These are phyloP conservation scores for Geotrichum reessii DNA, from an alignment of 1,139 yeast species.

Conservation along the genomic window DNA sequence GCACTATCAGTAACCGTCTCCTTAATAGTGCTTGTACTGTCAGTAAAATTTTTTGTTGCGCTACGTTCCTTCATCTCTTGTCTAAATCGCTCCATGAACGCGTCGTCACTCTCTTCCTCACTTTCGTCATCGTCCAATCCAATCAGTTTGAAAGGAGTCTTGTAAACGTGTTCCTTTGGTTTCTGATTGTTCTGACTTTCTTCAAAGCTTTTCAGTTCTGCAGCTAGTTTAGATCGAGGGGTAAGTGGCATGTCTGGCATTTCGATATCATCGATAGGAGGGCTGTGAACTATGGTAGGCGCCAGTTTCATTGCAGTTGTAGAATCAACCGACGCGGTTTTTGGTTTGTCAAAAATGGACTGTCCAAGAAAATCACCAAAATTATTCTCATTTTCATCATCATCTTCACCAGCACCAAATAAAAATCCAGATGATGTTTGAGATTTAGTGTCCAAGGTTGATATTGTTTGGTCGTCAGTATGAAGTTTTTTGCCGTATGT, in stretches of 20 bases:
- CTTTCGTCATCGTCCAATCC: conserved; percentile 4
- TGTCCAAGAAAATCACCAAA: background rate
- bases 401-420: background rate
- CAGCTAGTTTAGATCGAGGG: conserved; percentile 7
- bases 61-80: background rate
- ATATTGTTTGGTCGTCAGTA: background rate
- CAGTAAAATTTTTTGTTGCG: background rate
- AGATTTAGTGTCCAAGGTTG: background rate
- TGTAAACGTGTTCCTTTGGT: background rate
- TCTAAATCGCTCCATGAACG: conserved; percentile 13
- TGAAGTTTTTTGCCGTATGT: conserved; percentile 7
- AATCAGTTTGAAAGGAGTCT: background rate
- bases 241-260: conserved; percentile 3
- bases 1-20: background rate
- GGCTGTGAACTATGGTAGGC: background rate
- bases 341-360: conserved; percentile 2
- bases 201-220: conserved; percentile 4
- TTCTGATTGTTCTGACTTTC: background rate
- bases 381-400: conserved; percentile 11
- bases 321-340: background rate
- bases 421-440: background rate
- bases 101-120: conserved; percentile 11
- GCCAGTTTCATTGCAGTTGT: background rate
- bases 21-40: background rate
- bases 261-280: background rate